phyloP scores from a whole-genome alignment of 441 rosid genomes.

The Cnidoscolus chayamansa region DNA sequence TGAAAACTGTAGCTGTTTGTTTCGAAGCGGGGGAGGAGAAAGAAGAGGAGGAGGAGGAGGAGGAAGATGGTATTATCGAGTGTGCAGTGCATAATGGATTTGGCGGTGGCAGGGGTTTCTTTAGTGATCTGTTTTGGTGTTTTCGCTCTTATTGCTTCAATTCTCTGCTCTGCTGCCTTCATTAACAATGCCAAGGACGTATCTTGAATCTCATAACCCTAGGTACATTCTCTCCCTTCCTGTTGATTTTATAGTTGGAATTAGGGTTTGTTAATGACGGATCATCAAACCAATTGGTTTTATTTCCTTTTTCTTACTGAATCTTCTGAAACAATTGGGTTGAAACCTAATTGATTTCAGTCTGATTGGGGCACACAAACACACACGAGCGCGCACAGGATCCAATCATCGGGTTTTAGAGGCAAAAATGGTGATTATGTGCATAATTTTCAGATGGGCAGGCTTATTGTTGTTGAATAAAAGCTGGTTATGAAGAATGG shows the following conservation, averaged over 20 bases:
- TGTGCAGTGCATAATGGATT: conserved; percentile 51
- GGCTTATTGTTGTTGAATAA: background rate
- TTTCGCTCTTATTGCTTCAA: conserved; percentile 55
- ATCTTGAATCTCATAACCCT: conserved; percentile 23
- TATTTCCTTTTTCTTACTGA: background rate
- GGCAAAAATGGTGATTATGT: background rate
- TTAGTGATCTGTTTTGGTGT: conserved; percentile 63
- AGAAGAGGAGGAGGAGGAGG: too few species aligned
- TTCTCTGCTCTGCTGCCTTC: conserved; percentile 79
- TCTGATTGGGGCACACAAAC: too few species aligned
- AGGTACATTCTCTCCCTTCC: background rate
- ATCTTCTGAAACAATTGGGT: background rate
- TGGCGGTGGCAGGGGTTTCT: conserved; percentile 66
- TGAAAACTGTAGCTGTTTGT: background rate
- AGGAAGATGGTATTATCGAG: conserved; percentile 32
- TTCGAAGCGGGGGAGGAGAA: too few species aligned
- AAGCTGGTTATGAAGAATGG: background rate
- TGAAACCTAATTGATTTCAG: background rate
- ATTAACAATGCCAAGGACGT: conserved; percentile 49
- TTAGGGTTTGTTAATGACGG: too few species aligned
- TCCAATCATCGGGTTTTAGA: too few species aligned
- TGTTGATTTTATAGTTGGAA: too few species aligned
- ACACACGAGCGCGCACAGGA: too few species aligned
- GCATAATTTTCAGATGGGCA: background rate
- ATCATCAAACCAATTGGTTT: background rate